These are phyloP conservation scores for Hericium erinaceus DNA, from an alignment of 768 basidiomycete species.

Conservation along the genomic window DNA sequence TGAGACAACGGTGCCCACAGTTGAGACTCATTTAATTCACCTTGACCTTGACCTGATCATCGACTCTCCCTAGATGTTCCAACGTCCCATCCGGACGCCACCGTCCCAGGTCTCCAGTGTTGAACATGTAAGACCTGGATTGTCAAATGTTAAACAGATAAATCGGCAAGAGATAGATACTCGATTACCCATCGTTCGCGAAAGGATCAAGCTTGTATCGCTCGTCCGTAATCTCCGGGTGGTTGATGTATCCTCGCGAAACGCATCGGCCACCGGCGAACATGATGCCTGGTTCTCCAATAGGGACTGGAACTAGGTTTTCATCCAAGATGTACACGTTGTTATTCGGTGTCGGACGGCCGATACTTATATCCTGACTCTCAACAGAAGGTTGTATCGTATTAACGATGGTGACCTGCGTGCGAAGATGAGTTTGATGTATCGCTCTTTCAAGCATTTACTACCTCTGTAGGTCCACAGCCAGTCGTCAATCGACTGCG, in stretches of 20 bases:
- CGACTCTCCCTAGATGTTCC: constrained; percentile 49
- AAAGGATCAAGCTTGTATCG: constrained; percentile 44
- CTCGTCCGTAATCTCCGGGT: constrained; percentile 45
- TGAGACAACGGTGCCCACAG: background rate
- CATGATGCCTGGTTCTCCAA: constrained; percentile 36
- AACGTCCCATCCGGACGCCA: constrained; percentile 45
- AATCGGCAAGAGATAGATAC: background rate
- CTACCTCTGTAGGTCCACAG: constrained; percentile 50
- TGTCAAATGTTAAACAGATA: constrained; percentile 14
- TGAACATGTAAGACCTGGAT: constrained; percentile 39
- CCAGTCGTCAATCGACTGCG: constrained; percentile 34
- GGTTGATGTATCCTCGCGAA: constrained; percentile 44
- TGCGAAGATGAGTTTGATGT: background rate
- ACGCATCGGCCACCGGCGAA: constrained; percentile 60
- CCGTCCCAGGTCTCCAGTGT: constrained; percentile 52
- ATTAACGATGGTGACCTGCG: constrained; percentile 47
- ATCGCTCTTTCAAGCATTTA: background rate
- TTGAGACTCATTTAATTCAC: constrained; percentile 17
- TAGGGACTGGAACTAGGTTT: constrained; percentile 22
- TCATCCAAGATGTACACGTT: constrained; percentile 31
- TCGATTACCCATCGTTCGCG: constrained; percentile 33
- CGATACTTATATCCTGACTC: constrained; percentile 36
- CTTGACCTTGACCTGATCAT: constrained; percentile 60
- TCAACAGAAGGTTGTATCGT: constrained; percentile 40
- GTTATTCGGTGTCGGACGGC: constrained; percentile 47